Evolutionary conservation across 345 rosid genomes (phyloP), one percentile per base, ranked within the genome.

Genomic region (Gossypium thurberi): DNA sequence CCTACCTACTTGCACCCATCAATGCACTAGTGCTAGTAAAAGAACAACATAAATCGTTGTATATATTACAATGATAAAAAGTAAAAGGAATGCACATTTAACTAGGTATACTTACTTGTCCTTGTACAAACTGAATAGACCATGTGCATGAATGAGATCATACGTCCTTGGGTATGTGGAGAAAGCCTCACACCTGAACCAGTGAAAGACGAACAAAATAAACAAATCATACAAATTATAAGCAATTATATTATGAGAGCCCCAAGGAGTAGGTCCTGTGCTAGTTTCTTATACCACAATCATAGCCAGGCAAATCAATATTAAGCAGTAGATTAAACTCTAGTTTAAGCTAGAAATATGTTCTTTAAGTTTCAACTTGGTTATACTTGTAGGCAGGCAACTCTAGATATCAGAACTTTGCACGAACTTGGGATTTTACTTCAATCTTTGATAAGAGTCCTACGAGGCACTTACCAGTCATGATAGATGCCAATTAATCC

Each of bases 401-500:
- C 37, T 4, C 37, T 33, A 33, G 1, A 4, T 33, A 33, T 33
- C 37, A 33, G 37, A 33, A 33, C 37, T 4, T 33, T 4, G 37
- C 37, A 33, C 37, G 4, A 33, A 33, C 37, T 33, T 33, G 6
- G 33, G 37, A 33, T 33, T 33, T 33, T 33, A 33, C 40, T 5
- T 33, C 40, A 33, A 33, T 33, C 40, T 5, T 5, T 5, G 40
- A 33, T 33, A 33, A 33, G 40, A 33, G 7, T 33, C 40, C 40
- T 33, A 33, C 6, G 6, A 5, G 40, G 40, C 40, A 28, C 78
- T 59, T 82, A 96, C 99, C 99, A 96, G 85, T 96, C 96, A 72
- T 96, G 98, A 81, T 93, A 96, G 78, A 96, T 96, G 78, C 99
- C 99, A 17, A 91, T 91, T 78, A 96, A 81, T 77, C 99, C 99